A percentile compares a stretch with the other conserved stretches of the same genome.
These are phyloP conservation scores for Periglandula ipomoeae DNA, from an alignment of 2,329 filamentous ascomycete genomes.

Conservation along the genomic window DNA sequence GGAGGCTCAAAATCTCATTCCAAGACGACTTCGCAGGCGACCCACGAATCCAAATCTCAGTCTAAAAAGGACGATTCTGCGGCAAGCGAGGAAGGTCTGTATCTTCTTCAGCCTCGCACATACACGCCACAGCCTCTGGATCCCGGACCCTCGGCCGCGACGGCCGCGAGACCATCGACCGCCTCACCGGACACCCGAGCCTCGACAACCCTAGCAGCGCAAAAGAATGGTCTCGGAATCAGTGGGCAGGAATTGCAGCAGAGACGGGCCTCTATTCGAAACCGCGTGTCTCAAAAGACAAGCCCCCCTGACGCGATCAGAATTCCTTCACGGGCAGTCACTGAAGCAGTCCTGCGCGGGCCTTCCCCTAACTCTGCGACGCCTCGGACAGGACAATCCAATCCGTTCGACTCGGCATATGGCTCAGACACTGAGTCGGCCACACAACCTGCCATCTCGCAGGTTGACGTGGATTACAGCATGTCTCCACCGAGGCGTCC, in stretches of 20 bases:
- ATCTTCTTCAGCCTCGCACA: slow-evolving; percentile 46
- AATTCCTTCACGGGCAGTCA: slow-evolving; percentile 32
- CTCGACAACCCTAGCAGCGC: neutral
- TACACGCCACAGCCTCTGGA: slow-evolving; percentile 36
- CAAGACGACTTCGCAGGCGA: neutral
- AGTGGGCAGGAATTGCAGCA: slow-evolving; percentile 8
- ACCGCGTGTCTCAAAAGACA: slow-evolving; percentile 45
- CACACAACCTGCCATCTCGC: slow-evolving; percentile 20
- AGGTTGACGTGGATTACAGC: slow-evolving; percentile 25
- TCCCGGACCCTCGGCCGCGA: neutral
- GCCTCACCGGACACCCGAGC: slow-evolving; percentile 1
- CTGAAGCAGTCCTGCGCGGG: slow-evolving; percentile 14
- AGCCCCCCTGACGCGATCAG: slow-evolving; percentile 44
- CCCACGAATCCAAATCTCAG: slow-evolving; percentile 1
- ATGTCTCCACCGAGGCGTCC: slow-evolving; percentile 16
- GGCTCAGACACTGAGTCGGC: slow-evolving; percentile 37
- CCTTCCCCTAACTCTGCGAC: slow-evolving; percentile 24
- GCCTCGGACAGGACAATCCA: slow-evolving; percentile 20
- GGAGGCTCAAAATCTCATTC: neutral
- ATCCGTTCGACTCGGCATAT: slow-evolving; percentile 37
- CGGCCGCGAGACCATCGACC: neutral
- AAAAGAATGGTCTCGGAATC: slow-evolving; percentile 1
- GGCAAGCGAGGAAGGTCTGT: slow-evolving; percentile 30
- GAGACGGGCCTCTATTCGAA: slow-evolving; percentile 39
- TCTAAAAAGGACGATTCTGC: slow-evolving; percentile 11